Evolutionary conservation across 495 filamentous ascomycete species (phyloP).

Genomic region (Baudoinia panamericana): DNA sequence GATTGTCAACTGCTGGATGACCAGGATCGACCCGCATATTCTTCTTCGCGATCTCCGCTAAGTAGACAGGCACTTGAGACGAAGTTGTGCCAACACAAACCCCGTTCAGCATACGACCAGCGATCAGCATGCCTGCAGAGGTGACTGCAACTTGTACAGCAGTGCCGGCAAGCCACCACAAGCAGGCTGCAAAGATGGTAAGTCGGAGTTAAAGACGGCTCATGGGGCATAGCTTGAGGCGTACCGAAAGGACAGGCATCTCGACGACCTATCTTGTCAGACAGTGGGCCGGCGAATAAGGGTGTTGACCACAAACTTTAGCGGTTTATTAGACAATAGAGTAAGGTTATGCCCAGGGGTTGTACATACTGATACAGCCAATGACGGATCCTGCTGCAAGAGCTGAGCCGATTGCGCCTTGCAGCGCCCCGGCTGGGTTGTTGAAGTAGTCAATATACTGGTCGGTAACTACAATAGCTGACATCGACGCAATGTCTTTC

Average conservation of each 20-base stretch:
- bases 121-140: slow-evolving; percentile 50
- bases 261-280: slow-evolving; percentile 52
- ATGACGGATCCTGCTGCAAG: slow-evolving; percentile 56
- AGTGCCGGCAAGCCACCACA: slow-evolving; percentile 60
- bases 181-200: slow-evolving; percentile 37
- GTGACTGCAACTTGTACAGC: slow-evolving; percentile 51
- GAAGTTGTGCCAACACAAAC: slow-evolving; percentile 63
- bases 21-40: slow-evolving; percentile 56
- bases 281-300: slow-evolving; percentile 52
- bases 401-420: slow-evolving; percentile 53
- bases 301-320: too few species aligned
- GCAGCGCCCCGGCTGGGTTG: slow-evolving; percentile 47
- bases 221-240: too few species aligned
- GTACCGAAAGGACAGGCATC: slow-evolving; percentile 36
- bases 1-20: slow-evolving; percentile 65
- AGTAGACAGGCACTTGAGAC: slow-evolving; percentile 70
- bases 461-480: slow-evolving; percentile 54
- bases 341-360: too few species aligned
- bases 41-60: slow-evolving; percentile 60
- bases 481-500: slow-evolving; percentile 44
- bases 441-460: slow-evolving; percentile 58
- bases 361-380: slow-evolving; percentile 47
- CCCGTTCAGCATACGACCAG: slow-evolving; percentile 58
- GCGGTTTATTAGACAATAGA: too few species aligned
- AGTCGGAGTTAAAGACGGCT: background rate